phyloP scores from a whole-genome alignment of 1,284 basidiomycete genomes.

The Microbotryum saponariae region DNA sequence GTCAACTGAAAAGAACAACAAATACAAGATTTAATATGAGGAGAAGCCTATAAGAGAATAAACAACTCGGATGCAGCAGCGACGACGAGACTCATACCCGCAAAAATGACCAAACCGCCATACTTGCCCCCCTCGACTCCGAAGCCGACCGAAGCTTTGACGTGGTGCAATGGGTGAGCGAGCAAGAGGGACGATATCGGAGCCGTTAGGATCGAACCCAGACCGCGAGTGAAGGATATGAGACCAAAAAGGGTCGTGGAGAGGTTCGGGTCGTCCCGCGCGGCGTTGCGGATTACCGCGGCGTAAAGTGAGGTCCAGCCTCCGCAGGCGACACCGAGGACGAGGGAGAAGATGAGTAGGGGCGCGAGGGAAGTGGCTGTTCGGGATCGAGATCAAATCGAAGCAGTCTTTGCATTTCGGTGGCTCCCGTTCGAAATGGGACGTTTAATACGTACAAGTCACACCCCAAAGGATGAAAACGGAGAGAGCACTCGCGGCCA shows the following conservation, averaged over 20 bases:
- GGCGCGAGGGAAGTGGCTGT: slow-evolving; percentile 40
- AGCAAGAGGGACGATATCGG: slow-evolving; percentile 44
- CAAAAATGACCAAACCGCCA: slow-evolving; percentile 15
- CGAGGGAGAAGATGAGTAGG: slow-evolving; percentile 41
- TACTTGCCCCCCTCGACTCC: slow-evolving; percentile 13
- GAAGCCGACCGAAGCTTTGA: slow-evolving; percentile 2
- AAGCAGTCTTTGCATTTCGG: not conserved
- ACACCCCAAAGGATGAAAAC: slow-evolving; percentile 46
- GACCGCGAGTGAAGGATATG: slow-evolving; percentile 42
- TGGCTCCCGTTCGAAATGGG: not conserved
- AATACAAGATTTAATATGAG: not conserved
- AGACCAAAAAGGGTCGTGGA: slow-evolving; percentile 43
- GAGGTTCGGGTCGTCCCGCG: slow-evolving; percentile 44
- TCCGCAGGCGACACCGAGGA: slow-evolving; percentile 42
- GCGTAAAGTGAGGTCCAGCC: slow-evolving; percentile 44
- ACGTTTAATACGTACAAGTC: slow-evolving; percentile 12
- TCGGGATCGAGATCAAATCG: too few species aligned
- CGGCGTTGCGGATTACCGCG: slow-evolving; percentile 39
- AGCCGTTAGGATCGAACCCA: slow-evolving; percentile 46
- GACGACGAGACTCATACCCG: slow-evolving; percentile 2
- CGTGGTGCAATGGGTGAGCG: slow-evolving; percentile 3
- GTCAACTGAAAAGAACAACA: too few species aligned
- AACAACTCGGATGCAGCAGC: slow-evolving; percentile 12
- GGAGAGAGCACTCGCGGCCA: slow-evolving; percentile 38
- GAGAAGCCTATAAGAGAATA: not conserved